Evolutionary conservation across 2,329 filamentous ascomycete genomes (phyloP).

Genomic region (Dactylella cylindrospora): DNA sequence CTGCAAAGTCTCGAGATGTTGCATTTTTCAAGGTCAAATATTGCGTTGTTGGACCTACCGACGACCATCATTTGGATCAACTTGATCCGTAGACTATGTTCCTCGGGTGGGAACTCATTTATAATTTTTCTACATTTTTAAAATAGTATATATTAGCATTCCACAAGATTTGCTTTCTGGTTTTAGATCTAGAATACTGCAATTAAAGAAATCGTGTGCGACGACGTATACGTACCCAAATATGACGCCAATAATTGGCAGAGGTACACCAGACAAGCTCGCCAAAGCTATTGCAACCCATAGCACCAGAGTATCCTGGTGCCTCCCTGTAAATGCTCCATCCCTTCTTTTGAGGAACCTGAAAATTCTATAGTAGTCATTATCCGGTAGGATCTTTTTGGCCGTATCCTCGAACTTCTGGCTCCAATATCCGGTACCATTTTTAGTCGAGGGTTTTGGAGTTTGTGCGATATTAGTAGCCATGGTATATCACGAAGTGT

Average conservation of each 20-base stretch:
- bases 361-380: constrained; percentile 36
- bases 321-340: constrained; percentile 8
- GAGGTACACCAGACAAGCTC: constrained; percentile 51
- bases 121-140: constrained; percentile 54
- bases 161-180: too few species aligned
- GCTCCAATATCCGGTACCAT: constrained; percentile 1
- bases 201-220: background rate
- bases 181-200: too few species aligned
- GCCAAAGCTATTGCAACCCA: constrained; percentile 38
- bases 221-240: constrained; percentile 53
- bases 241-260: constrained; percentile 55
- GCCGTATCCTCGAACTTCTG: constrained; percentile 1
- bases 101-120: constrained; percentile 57
- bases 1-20: constrained; percentile 38
- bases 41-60: constrained; percentile 16
- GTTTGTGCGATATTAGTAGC: constrained; percentile 5
- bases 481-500: constrained; percentile 1
- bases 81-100: constrained; percentile 53
- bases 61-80: constrained; percentile 55
- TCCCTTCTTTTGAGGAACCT: constrained; percentile 16
- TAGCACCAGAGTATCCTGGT: constrained; percentile 31
- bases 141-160: constrained; percentile 1
- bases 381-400: constrained; percentile 27
- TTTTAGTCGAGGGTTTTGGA: background rate
- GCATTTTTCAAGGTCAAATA: constrained; percentile 29